Evolutionary conservation across 1,139 yeast species (phyloP), one percentile per base, ranked within the genome.

Genomic region (Yamadazyma membranifaciens): DNA sequence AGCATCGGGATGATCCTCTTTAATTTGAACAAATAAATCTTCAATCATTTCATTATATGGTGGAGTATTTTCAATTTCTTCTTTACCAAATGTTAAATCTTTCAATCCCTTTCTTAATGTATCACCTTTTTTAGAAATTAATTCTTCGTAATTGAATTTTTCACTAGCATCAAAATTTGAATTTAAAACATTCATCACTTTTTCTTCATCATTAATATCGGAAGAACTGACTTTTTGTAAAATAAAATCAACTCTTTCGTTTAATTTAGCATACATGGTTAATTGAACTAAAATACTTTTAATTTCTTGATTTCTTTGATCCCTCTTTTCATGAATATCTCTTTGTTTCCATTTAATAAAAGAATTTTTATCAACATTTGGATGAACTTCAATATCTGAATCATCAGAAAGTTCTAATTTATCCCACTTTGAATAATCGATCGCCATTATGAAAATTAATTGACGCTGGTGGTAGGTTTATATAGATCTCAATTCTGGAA

Each of bases 361-460:
- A 1, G 98, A 89, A 38, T 71, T 73, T 61, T 94, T 94, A 63
- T 94, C 99, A 27, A 94, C 98, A 57, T 94, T 94, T 45, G 98
- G 99, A 61, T 94, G 99, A 9, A 91, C 98, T 57, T 92, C 98
- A 37, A 91, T 73, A 58, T 92, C 98, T 6, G 96, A 87, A 61
- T 92, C 99, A 59, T 92, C 99, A 13, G 96, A 87, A 37, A 92
- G 70, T 62, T 92, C 98, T 45, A 92, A 79, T 60, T 88, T 88
- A 63, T 92, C 99, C 98, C 98, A 92, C 61, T 92, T 92, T 11
- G 97, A 89, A 64, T 92, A 92, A 60, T 92, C 98, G 52, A 91
- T 82, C 40, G 87, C 78, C 89, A 83, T 83, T 24, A 11, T 16
- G 20, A 33, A 13, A 20, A 9, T 16, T n/a, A 9, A 14, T 20